Base-by-base conservation (phyloP, 306 rosid genomes). In the Casuarina cunninghamiana region DNA sequence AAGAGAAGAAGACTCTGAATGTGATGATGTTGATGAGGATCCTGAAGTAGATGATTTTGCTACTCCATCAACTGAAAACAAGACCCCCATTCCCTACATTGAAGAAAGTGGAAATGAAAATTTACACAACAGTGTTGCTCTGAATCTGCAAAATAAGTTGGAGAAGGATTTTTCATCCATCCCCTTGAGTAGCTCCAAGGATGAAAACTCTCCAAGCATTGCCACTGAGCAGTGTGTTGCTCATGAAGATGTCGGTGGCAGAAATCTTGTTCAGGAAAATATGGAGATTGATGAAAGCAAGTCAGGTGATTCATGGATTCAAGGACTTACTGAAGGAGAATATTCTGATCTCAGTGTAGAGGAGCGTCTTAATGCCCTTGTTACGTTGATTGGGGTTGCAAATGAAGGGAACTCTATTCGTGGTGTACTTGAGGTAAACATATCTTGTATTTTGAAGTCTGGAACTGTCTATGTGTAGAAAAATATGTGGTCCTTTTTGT, bases 401-500 rank as follows among this genome's bases (percentile, higher is more conserved):
- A 95, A 95, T 87, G 99, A 95, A 90, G 99, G 99, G 83, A 91
- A 95, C 85, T 91, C 96, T 17, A 88, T 91, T 41, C 99, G 99
- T 68, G 58, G 93, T 84, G 89, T 93, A 83, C 98, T 95, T 57
- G 99, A 95, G 99, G 99, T 93, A 87, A 78, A 11, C 16, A 73
- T 71, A 55, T 71, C 16, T 69, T 79, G 41, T 53, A 10, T 19
- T 72, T 37, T 13, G 37, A 15, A 1, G 42, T 66, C 26, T n/a
- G 16, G 71, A 16, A 41, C 13, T 66, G 1, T 66, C 53, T 72
- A 53, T 68, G 19, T 68, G 54, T 76, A 51, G n/a, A 46, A 55
- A 74, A 57, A 21, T 49, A 10, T 50, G 61, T 68, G 46, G 58
- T 77, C 26, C 58, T 5, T 37, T 26, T 74, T 79, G 55, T 78